Evolutionary conservation across 1,284 basidiomycete species (phyloP).

Genomic region (Marasmius oreades): DNA sequence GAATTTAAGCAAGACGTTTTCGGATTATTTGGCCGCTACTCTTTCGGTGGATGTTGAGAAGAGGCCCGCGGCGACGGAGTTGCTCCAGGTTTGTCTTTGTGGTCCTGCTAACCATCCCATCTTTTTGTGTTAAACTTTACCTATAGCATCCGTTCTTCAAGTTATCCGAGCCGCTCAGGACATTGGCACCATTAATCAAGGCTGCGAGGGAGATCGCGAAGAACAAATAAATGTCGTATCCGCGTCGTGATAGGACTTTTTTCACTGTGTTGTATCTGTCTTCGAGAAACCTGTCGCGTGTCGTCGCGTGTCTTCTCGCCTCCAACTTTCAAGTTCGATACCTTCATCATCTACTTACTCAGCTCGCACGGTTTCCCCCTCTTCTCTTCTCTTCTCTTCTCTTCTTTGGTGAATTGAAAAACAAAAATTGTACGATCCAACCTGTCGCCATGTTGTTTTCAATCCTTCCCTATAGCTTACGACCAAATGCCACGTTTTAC

Average conservation of each 20-base stretch:
- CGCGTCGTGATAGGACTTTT: background rate
- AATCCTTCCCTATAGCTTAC: too few species aligned
- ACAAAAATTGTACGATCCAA: too few species aligned
- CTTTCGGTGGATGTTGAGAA: constrained; percentile 95
- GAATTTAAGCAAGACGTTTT: constrained; percentile 83
- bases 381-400: too few species aligned
- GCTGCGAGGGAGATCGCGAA: constrained; percentile 38
- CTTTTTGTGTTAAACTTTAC: constrained; percentile 5
- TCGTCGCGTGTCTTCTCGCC: too few species aligned
- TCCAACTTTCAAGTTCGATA: too few species aligned
- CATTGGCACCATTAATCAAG: constrained; percentile 59
- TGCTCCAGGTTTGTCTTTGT: constrained; percentile 62
- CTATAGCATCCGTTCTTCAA: constrained; percentile 86
- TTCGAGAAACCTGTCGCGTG: too few species aligned
- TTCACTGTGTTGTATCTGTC: background rate
- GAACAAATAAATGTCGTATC: constrained; percentile 40
- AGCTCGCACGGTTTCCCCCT: too few species aligned
- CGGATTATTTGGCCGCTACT: constrained; percentile 87
- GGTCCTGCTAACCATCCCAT: too few species aligned
- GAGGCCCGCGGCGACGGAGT: constrained; percentile 82
- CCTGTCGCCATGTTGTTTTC: too few species aligned
- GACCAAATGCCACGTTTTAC: too few species aligned
- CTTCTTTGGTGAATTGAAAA: too few species aligned
- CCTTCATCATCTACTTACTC: too few species aligned
- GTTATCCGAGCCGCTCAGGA: constrained; percentile 80